Evolutionary conservation across 2,329 filamentous ascomycete species (phyloP).

Genomic region (Bipolaris zeicola): DNA sequence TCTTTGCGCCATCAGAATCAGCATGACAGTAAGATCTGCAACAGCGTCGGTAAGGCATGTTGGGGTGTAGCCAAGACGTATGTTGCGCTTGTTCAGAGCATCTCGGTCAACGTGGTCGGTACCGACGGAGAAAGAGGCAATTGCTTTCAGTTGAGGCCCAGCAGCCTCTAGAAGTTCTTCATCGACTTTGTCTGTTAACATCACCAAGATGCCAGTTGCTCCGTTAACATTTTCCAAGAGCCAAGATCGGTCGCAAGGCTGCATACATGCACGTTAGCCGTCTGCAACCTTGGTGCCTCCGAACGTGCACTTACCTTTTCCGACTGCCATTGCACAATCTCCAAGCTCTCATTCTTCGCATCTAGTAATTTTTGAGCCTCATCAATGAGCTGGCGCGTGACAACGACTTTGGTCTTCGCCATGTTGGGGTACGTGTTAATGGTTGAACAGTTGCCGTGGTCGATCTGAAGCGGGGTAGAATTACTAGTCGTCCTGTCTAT

Average conservation of each 20-base stretch:
- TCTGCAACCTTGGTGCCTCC: not conserved
- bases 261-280: conserved; percentile 7
- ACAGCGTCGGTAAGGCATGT: conserved; percentile 40
- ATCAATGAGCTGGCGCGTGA: conserved; percentile 35
- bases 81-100: conserved; percentile 32
- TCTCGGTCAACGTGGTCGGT: conserved; percentile 37
- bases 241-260: conserved; percentile 40
- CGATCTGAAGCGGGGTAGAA: conserved; percentile 26
- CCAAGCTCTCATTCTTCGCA: conserved; percentile 22
- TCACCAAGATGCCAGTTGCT: conserved; percentile 35
- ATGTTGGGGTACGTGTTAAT: conserved; percentile 22
- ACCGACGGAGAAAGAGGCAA: conserved; percentile 42
- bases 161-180: conserved; percentile 32
- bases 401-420: conserved; percentile 34
- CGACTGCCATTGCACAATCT: conserved; percentile 39
- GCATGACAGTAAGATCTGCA: conserved; percentile 39
- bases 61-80: conserved; percentile 40
- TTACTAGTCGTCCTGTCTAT: not conserved
- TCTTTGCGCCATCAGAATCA: conserved; percentile 41
- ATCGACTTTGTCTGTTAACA: conserved; percentile 37
- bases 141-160: conserved; percentile 29
- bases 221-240: conserved; percentile 33
- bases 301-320: conserved; percentile 22
- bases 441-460: conserved; percentile 17
- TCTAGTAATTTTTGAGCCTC: conserved; percentile 31